These are phyloP conservation scores for Aspergillus unguis DNA, from an alignment of 2,329 filamentous ascomycete genomes.

Conservation along the genomic window DNA sequence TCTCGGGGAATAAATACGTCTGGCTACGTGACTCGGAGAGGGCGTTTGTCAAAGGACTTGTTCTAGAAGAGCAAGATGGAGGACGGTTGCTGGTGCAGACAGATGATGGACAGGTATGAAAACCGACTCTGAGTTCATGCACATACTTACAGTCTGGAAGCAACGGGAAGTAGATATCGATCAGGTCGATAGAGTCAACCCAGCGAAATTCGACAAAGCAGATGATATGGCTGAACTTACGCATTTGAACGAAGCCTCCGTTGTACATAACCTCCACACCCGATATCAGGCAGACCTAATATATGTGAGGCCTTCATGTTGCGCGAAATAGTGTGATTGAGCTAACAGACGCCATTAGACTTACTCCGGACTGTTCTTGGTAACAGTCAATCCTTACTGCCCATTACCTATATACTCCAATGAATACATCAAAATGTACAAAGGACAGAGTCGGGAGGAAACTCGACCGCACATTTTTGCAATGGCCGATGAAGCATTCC, in stretches of 20 bases:
- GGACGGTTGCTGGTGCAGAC: slow-evolving; percentile 80
- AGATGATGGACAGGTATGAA: slow-evolving; percentile 79
- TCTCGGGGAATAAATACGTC: slow-evolving; percentile 96
- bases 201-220: slow-evolving; percentile 98
- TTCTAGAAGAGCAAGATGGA: slow-evolving; percentile 73
- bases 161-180: slow-evolving; percentile 84
- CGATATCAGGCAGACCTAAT: slow-evolving; percentile 95
- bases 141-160: slow-evolving; percentile 43
- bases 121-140: not conserved
- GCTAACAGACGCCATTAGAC: slow-evolving; percentile 53
- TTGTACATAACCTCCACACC: slow-evolving; percentile 94
- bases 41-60: slow-evolving; percentile 89
- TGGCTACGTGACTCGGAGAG: slow-evolving; percentile 86
- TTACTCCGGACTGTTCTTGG: slow-evolving; percentile 93
- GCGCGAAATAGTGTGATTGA: not conserved
- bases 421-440: slow-evolving; percentile 98
- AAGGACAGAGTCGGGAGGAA: slow-evolving; percentile 83
- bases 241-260: slow-evolving; percentile 94
- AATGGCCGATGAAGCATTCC: slow-evolving; percentile 94
- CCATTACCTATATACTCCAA: slow-evolving; percentile 91
- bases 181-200: slow-evolving; percentile 96
- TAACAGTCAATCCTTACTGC: slow-evolving; percentile 96
- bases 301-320: slow-evolving; percentile 53
- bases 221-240: slow-evolving; percentile 99
- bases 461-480: slow-evolving; percentile 97